Evolutionary conservation across 495 filamentous ascomycete genomes (phyloP).

Genomic region (Aspergillus diversus): DNA sequence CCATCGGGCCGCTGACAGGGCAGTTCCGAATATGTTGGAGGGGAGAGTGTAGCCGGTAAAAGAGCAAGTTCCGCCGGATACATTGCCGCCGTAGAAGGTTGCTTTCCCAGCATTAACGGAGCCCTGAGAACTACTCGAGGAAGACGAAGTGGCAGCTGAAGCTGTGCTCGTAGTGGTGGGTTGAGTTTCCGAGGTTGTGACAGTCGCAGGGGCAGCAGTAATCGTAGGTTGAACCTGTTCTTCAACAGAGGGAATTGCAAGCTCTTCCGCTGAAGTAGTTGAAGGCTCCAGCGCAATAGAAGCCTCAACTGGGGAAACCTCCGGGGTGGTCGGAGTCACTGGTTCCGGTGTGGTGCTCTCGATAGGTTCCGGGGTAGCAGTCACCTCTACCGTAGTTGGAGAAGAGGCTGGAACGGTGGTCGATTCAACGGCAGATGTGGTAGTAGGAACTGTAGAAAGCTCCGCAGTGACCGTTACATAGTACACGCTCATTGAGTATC

Average conservation of each 20-base stretch:
- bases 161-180: conserved; percentile 11
- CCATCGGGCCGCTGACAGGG: conserved; percentile 56
- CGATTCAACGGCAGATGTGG: conserved; percentile 13
- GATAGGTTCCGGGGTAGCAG: neutral
- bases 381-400: conserved; percentile 11
- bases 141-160: conserved; percentile 22
- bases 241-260: conserved; percentile 11
- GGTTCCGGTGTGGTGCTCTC: neutral
- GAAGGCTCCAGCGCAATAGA: conserved; percentile 5
- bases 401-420: neutral
- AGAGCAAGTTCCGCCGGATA: conserved; percentile 60
- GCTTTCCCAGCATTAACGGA: conserved; percentile 38
- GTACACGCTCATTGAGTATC: conserved; percentile 33
- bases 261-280: conserved; percentile 1
- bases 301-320: conserved; percentile 3
- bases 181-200: conserved; percentile 8
- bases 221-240: conserved; percentile 2
- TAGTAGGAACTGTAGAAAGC: conserved; percentile 14
- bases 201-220: conserved; percentile 3
- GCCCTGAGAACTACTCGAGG: conserved; percentile 16
- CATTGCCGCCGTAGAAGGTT: conserved; percentile 61
- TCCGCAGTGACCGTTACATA: conserved; percentile 27
- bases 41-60: conserved; percentile 63
- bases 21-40: conserved; percentile 55
- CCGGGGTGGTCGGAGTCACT: neutral